A percentile compares a stretch with the other conserved stretches of the same genome.
These are phyloP conservation scores for Albugo laibachii DNA, from an alignment of 352 stramenopile species.

Conservation along the genomic window DNA sequence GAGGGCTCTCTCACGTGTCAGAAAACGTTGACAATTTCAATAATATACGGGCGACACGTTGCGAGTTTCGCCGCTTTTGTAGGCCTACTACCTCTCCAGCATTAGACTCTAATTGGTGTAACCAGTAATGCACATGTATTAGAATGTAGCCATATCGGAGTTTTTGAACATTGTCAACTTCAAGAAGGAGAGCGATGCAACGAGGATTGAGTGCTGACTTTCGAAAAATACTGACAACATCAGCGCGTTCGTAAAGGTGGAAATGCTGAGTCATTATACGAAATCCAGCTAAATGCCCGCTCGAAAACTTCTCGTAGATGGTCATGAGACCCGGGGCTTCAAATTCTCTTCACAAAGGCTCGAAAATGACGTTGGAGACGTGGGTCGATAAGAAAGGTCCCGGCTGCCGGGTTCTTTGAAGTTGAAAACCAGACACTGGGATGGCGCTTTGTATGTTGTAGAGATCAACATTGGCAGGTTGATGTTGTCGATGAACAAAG, in stretches of 20 bases:
- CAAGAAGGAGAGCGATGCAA: no score
- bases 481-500: conserved; percentile 95
- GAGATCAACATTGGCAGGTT: conserved; percentile 90
- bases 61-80: no score
- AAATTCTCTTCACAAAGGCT: conserved; percentile 90
- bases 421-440: conserved; percentile 88
- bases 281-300: conserved; percentile 84
- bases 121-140: no score
- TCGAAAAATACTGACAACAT: conserved; percentile 82
- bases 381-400: conserved; percentile 87
- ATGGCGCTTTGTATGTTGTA: conserved; percentile 94
- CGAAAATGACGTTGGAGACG: conserved; percentile 91
- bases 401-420: conserved; percentile 91
- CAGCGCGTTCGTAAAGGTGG: conserved; percentile 75
- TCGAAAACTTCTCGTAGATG: conserved; percentile 94
- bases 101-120: no score
- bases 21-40: no score
- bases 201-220: conserved; percentile 94
- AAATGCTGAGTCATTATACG: conserved; percentile 66
- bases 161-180: no score
- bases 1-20: no score
- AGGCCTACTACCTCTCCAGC: no score
- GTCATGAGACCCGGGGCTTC: conserved; percentile 84
- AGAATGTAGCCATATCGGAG: no score
- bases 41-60: no score